phyloP scores from a whole-genome alignment of 2,329 filamentous ascomycete genomes.

The Penicillium brevicompactum region DNA sequence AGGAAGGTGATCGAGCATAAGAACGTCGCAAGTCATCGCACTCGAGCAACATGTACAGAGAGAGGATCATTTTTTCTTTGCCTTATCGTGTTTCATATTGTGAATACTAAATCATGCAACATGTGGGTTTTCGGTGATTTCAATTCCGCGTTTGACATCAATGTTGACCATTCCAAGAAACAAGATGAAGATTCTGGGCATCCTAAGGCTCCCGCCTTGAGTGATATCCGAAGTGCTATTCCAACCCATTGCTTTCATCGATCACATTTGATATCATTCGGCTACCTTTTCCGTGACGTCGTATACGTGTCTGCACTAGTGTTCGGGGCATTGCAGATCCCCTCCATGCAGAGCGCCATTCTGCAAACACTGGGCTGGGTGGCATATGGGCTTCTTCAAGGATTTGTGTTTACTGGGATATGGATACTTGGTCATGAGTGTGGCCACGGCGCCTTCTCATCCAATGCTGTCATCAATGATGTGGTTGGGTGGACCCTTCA shows the following conservation, averaged over 20 bases:
- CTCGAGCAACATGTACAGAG: too few species aligned
- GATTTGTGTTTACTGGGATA: conserved; percentile 22
- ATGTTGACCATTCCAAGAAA: too few species aligned
- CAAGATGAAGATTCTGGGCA: too few species aligned
- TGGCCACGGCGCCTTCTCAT: conserved; percentile 68
- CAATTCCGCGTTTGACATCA: too few species aligned
- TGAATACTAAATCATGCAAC: too few species aligned
- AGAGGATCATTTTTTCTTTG: too few species aligned
- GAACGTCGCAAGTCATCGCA: too few species aligned
- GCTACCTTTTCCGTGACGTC: conserved; percentile 20
- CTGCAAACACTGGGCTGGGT: conserved; percentile 16
- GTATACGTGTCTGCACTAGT: conserved; percentile 18
- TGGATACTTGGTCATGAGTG: conserved; percentile 58
- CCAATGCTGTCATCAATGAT: conserved; percentile 59
- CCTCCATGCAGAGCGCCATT: conserved; percentile 10
- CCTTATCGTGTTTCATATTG: too few species aligned
- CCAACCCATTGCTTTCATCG: conserved; percentile 22
- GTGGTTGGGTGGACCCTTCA: conserved; percentile 64
- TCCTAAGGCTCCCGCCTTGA: too few species aligned
- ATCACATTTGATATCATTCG: conserved; percentile 14
- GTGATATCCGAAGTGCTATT: not conserved
- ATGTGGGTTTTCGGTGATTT: too few species aligned
- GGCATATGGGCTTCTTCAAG: conserved; percentile 19
- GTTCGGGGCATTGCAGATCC: conserved; percentile 18
- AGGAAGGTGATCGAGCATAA: too few species aligned